Base-by-base conservation (phyloP, 805 yeast genomes). In the Candida gorgasii region DNA sequence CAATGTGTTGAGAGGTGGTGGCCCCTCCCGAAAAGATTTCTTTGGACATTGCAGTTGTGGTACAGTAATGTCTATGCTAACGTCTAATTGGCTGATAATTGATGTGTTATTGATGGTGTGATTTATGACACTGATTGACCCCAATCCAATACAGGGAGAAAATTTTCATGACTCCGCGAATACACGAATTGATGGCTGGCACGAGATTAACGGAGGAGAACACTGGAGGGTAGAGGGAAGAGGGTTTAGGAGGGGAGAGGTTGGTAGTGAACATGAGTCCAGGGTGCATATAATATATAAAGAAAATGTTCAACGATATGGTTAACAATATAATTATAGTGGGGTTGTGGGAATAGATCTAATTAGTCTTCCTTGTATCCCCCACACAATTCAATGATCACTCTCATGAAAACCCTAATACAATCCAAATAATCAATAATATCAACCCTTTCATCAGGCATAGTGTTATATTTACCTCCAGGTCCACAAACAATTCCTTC, bases 1-100 rank as follows among this genome's bases (percentile, higher is more conserved):
- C 86, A 15, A 86, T 78, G 44, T 78, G 82, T 57, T 79, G 84
- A 24, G 83, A 78, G 22, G 82, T 76, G 42, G 82, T 76, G 36
- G 83, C 82, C 24, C 83, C 83, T 40, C 81, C 82, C 39, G 74
- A 61, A 52, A 77, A 78, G n/a, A 62, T 63, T 42, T 61, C 65
- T 27, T 41, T 41, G 9, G 44, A 41, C 44, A 41, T 41, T 12
- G n/a, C n/a, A n/a, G n/a, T n/a, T n/a, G n/a, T n/a, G n/a, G n/a
- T n/a, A n/a, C n/a, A n/a, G n/a, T n/a, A 18, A 17, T 18, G 35
- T 31, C 35, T 31, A 5, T 8, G 18, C 12, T 18, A 17, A 31
- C 35, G 35, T 18, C 24, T 18, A 31, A 13, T 24, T 20, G 6
- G 6, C 9, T 7, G 9, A 11, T 24, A 24, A 24, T 24, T 24